Percentiles rank a stretch among this genome's conserved stretches.
Evolutionary conservation across 805 yeast genomes (phyloP).

Genomic region (Allodekkera sacchari): DNA sequence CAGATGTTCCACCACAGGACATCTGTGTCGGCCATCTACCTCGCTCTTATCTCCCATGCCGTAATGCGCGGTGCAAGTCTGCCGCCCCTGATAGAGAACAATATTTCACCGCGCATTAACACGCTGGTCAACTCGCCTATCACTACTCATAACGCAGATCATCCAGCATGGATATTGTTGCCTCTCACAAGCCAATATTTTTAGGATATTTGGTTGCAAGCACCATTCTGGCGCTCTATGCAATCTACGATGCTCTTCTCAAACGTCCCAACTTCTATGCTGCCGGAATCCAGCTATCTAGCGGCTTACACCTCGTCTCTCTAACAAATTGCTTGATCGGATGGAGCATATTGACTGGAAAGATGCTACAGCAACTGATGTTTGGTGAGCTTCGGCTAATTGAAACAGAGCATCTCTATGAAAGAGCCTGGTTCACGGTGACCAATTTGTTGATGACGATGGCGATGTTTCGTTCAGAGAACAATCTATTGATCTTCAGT

Average conservation of each 20-base stretch:
- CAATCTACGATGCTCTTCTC: conserved; percentile 29
- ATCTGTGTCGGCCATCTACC: too few relatives aligned
- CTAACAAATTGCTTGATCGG: conserved; percentile 37
- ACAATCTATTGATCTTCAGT: conserved; percentile 33
- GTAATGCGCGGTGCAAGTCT: too few relatives aligned
- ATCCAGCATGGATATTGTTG: background rate
- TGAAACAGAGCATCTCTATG: conserved; percentile 70
- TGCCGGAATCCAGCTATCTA: conserved; percentile 41
- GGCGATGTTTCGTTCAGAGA: conserved; percentile 43
- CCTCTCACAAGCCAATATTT: conserved; percentile 10
- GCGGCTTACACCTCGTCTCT: conserved; percentile 37
- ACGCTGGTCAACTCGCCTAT: too few relatives aligned
- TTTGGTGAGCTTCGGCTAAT: conserved; percentile 71
- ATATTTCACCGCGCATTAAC: too few relatives aligned
- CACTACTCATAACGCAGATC: too few relatives aligned
- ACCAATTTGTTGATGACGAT: conserved; percentile 54
- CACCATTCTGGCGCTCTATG: conserved; percentile 26
- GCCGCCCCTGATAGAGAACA: too few relatives aligned
- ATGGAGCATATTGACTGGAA: conserved; percentile 30
- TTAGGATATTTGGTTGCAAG: conserved; percentile 22
- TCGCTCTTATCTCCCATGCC: too few relatives aligned
- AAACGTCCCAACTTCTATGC: conserved; percentile 41
- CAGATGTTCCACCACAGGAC: too few relatives aligned
- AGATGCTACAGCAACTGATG: conserved; percentile 40
- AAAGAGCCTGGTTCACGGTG: conserved; percentile 53